Evolutionary conservation across 805 yeast genomes (phyloP).

Genomic region (Spathaspora passalidarum): DNA sequence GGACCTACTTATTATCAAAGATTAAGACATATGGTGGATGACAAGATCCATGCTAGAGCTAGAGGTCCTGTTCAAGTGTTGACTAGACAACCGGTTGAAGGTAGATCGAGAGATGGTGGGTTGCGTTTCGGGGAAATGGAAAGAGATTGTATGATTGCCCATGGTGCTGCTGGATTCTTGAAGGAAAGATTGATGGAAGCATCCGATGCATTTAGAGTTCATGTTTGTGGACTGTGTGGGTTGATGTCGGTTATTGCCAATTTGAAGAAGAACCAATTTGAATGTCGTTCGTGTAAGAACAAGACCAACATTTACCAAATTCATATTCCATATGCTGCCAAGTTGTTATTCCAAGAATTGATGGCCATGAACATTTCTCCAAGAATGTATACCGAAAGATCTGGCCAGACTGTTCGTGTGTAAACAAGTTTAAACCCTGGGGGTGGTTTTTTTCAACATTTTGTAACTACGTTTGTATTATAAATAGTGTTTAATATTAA

Average conservation of each 20-base stretch:
- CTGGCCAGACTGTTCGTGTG: conserved; percentile 49
- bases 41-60: conserved; percentile 98
- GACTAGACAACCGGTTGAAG: conserved; percentile 98
- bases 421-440: conserved; percentile 9
- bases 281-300: conserved; percentile 97
- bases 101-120: conserved; percentile 99
- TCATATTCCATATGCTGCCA: conserved; percentile 98
- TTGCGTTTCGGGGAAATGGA: conserved; percentile 99
- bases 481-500: neutral
- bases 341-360: conserved; percentile 94
- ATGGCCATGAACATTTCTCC: conserved; percentile 99
- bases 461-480: conserved; percentile 3
- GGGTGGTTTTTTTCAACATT: neutral
- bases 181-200: conserved; percentile 99
- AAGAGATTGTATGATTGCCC: conserved; percentile 99
- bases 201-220: conserved; percentile 97
- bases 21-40: conserved; percentile 98
- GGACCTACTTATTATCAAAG: conserved; percentile 99
- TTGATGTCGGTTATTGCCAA: conserved; percentile 97
- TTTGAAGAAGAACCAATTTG: conserved; percentile 95
- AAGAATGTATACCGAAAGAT: conserved; percentile 90
- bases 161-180: conserved; percentile 98
- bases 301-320: conserved; percentile 97
- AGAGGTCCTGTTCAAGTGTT: conserved; percentile 98
- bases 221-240: conserved; percentile 97